Conservation (phyloP, 345 rosid genomes). For the Lepidium aucheri region DNA sequence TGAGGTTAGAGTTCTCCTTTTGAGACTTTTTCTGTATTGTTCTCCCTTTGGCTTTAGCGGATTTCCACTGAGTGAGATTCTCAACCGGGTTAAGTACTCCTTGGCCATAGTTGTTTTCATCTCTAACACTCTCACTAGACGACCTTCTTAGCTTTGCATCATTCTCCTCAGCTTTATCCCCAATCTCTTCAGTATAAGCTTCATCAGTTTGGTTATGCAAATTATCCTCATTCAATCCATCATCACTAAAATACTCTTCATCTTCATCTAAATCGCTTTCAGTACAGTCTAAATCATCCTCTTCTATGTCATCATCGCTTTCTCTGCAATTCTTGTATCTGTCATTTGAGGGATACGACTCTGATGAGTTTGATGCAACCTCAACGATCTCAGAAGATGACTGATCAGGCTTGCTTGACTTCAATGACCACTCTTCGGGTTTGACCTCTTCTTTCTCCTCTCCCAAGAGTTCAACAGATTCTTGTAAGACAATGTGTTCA, state of each 20-base stretch:
- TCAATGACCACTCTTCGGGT: constrained; percentile 16
- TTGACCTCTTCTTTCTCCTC: constrained; percentile 28
- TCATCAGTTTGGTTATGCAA: neutral
- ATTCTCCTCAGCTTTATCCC: constrained; percentile 13
- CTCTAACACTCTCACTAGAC: constrained; percentile 32
- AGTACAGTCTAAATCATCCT: constrained; percentile 28
- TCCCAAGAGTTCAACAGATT: constrained; percentile 26
- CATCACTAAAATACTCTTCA: constrained; percentile 29
- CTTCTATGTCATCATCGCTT: constrained; percentile 47
- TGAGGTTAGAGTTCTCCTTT: constrained; percentile 56
- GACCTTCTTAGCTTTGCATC: constrained; percentile 23
- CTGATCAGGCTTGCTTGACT: constrained; percentile 28
- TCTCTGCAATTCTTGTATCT: constrained; percentile 67
- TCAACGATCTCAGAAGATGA: constrained; percentile 46
- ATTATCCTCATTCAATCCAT: constrained; percentile 26
- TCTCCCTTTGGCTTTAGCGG: constrained; percentile 51
- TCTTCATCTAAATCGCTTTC: constrained; percentile 45
- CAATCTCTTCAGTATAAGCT: constrained; percentile 11
- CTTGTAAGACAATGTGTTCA: constrained; percentile 44
- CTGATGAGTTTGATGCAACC: constrained; percentile 38
- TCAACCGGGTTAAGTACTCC: constrained; percentile 81
- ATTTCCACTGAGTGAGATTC: constrained; percentile 91
- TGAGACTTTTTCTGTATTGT: constrained; percentile 32
- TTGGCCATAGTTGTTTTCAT: constrained; percentile 42
- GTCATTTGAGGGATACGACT: constrained; percentile 51